These are phyloP conservation scores for Gossypium schwendimanii DNA, from an alignment of 441 rosid species.

Conservation along the genomic window DNA sequence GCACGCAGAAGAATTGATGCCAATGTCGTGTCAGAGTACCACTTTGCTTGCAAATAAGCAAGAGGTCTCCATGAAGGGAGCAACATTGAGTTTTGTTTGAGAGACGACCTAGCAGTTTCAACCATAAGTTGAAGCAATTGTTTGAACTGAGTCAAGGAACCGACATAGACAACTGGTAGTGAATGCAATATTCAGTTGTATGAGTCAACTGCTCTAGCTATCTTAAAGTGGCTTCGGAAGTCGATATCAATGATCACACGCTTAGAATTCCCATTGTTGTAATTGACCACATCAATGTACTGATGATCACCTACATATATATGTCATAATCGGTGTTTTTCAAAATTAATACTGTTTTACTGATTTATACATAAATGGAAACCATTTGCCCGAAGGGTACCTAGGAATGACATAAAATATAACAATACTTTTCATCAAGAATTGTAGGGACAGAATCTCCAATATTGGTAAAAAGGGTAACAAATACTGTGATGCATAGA, in stretches of 20 bases:
- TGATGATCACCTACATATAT: constrained; percentile 34
- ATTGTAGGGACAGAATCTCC: neutral
- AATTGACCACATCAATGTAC: too few species aligned
- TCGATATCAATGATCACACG: too few species aligned
- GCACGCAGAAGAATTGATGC: constrained; percentile 15
- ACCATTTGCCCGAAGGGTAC: neutral
- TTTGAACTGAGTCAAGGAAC: constrained; percentile 32
- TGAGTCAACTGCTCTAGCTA: too few species aligned
- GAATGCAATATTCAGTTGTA: too few species aligned
- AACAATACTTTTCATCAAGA: neutral
- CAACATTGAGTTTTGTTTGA: too few species aligned
- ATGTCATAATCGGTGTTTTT: neutral
- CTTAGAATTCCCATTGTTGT: too few species aligned
- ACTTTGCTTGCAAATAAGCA: too few species aligned
- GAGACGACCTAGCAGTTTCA: constrained; percentile 50
- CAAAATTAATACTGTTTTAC: neutral
- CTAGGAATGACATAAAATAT: neutral
- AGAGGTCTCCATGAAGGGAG: too few species aligned
- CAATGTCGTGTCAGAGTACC: constrained; percentile 22
- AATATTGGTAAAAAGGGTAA: neutral
- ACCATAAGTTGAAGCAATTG: constrained; percentile 81
- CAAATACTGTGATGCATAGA: neutral
- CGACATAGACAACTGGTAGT: too few species aligned
- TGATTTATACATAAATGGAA: neutral
- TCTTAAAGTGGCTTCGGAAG: too few species aligned